Percentiles rank a stretch among this genome's conserved stretches.
Conservation (phyloP, 1,139 yeast species). For the Yamadazyma dushanensis region DNA sequence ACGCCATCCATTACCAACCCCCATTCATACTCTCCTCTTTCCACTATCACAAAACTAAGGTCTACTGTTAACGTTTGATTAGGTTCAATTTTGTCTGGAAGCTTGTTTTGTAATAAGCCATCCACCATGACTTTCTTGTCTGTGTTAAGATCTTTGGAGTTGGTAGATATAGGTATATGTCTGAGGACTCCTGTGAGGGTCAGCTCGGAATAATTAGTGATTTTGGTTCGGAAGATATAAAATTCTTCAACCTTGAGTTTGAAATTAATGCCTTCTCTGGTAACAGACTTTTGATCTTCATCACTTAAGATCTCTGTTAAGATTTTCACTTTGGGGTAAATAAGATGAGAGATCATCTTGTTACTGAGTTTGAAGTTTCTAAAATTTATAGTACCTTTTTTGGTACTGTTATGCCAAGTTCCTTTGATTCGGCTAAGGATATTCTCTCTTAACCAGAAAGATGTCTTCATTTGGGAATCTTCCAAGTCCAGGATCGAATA, state of each 20-base stretch:
- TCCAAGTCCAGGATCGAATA: conserved; percentile 54
- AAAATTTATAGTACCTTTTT: conserved; percentile 59
- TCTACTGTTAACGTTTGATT: conserved; percentile 26
- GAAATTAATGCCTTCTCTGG: conserved; percentile 22
- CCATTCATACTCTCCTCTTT: conserved; percentile 79
- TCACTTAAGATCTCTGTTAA: conserved; percentile 24
- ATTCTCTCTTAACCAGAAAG: conserved; percentile 79
- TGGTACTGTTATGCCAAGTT: conserved; percentile 50
- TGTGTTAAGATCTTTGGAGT: conserved; percentile 28
- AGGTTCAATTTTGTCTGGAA: conserved; percentile 38
- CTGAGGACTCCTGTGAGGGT: conserved; percentile 60
- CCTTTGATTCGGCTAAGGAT: conserved; percentile 62
- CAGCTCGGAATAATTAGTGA: conserved; percentile 43
- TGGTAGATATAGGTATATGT: conserved; percentile 56
- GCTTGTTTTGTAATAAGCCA: conserved; percentile 62
- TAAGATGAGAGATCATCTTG: conserved; percentile 50
- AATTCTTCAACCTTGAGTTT: conserved; percentile 44
- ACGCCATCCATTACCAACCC: conserved; percentile 63
- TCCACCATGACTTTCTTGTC: conserved; percentile 59
- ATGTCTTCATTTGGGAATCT: conserved; percentile 53
- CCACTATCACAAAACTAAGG: conserved; percentile 61
- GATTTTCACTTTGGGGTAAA: conserved; percentile 49
- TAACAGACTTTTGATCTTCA: conserved; percentile 14
- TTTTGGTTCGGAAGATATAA: conserved; percentile 46
- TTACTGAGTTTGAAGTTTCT: conserved; percentile 63